Percentiles rank a stretch among this genome's conserved stretches.
Conservation (phyloP, 2,329 filamentous ascomycete genomes). For the Sporothrix dimorphospora region DNA sequence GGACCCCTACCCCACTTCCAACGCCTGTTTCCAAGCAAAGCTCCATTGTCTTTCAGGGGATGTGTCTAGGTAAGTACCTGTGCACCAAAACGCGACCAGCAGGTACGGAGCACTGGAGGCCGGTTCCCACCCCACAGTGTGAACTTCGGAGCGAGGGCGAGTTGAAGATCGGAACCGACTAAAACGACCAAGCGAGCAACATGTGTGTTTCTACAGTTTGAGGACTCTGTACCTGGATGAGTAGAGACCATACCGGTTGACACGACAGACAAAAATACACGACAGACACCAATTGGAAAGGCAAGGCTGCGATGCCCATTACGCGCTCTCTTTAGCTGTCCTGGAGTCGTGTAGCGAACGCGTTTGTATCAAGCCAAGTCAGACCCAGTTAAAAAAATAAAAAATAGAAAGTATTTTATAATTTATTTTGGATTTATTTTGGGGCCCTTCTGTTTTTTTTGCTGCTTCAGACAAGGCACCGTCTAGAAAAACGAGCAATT, state of each 20-base stretch:
- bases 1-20: constrained; percentile 22
- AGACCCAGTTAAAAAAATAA: constrained; percentile 21
- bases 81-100: neutral
- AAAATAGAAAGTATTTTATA: neutral
- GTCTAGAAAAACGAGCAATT: constrained; percentile 26
- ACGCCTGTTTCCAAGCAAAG: constrained; percentile 17
- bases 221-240: neutral
- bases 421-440: neutral
- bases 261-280: neutral
- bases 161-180: neutral
- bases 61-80: constrained; percentile 7
- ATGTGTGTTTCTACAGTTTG: neutral
- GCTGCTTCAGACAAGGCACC: constrained; percentile 22
- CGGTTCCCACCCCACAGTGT: constrained; percentile 17
- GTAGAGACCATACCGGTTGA: neutral
- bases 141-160: neutral
- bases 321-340: constrained; percentile 4
- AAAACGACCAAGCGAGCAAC: neutral
- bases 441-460: constrained; percentile 5
- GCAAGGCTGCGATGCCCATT: neutral
- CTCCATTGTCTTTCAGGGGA: neutral
- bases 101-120: neutral
- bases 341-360: neutral
- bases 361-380: neutral
- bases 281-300: neutral